Percentiles rank a stretch among this genome's conserved stretches.
These are phyloP conservation scores for Trametes gibbosa DNA, from an alignment of 768 basidiomycete species.

Conservation along the genomic window DNA sequence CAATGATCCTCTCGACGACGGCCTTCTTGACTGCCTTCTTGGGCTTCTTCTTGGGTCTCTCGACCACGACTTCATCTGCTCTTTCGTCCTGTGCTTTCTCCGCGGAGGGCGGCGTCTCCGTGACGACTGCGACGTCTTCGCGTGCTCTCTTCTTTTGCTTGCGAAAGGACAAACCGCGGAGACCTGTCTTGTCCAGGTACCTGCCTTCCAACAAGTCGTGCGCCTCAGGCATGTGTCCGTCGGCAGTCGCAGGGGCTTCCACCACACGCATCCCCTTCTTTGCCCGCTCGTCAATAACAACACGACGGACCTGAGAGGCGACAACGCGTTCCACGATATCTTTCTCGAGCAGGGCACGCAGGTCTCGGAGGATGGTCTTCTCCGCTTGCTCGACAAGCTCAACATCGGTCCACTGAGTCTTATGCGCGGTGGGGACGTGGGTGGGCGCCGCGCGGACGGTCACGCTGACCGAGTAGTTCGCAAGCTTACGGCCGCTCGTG, in stretches of 20 bases:
- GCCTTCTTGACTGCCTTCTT: conserved; percentile 24
- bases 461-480: conserved; percentile 57
- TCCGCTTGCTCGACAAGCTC: conserved; percentile 57
- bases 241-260: conserved; percentile 16
- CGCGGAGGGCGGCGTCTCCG: neutral
- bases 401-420: conserved; percentile 49
- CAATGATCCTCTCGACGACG: conserved; percentile 40
- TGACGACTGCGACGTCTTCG: conserved; percentile 23
- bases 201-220: conserved; percentile 36
- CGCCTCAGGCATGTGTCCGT: conserved; percentile 30
- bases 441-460: conserved; percentile 43
- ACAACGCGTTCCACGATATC: conserved; percentile 66
- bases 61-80: conserved; percentile 18
- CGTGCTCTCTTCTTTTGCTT: conserved; percentile 39
- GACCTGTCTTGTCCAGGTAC: conserved; percentile 44
- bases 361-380: conserved; percentile 54
- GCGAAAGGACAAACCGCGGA: conserved; percentile 46
- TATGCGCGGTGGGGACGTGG: conserved; percentile 34
- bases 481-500: conserved; percentile 49
- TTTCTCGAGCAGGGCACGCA: conserved; percentile 54
- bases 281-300: conserved; percentile 53
- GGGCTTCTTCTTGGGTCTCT: conserved; percentile 29
- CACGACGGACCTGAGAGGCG: conserved; percentile 46
- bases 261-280: conserved; percentile 32
- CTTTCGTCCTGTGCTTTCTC: conserved; percentile 27